Percentiles rank a stretch among this genome's conserved stretches.
Conservation (phyloP, 805 yeast species). For the Candida wancherniae region DNA sequence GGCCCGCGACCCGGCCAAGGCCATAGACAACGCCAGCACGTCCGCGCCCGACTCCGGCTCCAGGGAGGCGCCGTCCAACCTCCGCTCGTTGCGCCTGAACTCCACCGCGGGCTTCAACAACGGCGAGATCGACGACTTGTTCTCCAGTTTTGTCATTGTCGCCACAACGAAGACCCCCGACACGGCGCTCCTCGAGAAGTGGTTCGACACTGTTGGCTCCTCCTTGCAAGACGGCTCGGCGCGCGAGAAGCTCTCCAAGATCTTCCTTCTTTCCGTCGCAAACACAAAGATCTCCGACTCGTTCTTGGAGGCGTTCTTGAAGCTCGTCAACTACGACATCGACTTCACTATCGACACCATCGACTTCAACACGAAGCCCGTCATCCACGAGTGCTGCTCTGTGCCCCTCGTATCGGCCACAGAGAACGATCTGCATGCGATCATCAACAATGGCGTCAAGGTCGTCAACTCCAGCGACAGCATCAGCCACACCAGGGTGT, state of each 20-base stretch:
- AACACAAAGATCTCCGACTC: constrained; percentile 62
- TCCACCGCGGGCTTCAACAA: constrained; percentile 27
- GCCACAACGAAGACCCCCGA: constrained; percentile 42
- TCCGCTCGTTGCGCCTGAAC: constrained; percentile 11
- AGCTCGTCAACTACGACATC: constrained; percentile 41
- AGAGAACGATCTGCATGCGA: constrained; percentile 30
- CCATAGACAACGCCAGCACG: constrained; percentile 1
- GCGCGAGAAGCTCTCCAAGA: constrained; percentile 49
- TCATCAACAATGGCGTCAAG: constrained; percentile 41
- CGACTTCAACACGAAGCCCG: constrained; percentile 51
- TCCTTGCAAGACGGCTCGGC: constrained; percentile 17
- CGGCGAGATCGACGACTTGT: constrained; percentile 61
- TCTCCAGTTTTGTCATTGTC: constrained; percentile 60
- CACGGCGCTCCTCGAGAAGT: constrained; percentile 28
- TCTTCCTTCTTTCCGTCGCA: constrained; percentile 65
- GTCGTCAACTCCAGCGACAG: constrained; percentile 34
- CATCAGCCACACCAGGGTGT: constrained; percentile 34
- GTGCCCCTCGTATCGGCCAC: constrained; percentile 33
- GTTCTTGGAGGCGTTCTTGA: constrained; percentile 48
- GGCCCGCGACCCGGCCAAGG: constrained; percentile 1
- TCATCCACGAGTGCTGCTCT: constrained; percentile 65
- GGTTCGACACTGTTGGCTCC: constrained; percentile 35
- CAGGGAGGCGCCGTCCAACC: constrained; percentile 4
- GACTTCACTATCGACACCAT: constrained; percentile 67
- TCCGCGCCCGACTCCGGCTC: constrained; percentile 1